Conservation (phyloP, 2,329 filamentous ascomycete species). For the Fusarium decemcellulare region DNA sequence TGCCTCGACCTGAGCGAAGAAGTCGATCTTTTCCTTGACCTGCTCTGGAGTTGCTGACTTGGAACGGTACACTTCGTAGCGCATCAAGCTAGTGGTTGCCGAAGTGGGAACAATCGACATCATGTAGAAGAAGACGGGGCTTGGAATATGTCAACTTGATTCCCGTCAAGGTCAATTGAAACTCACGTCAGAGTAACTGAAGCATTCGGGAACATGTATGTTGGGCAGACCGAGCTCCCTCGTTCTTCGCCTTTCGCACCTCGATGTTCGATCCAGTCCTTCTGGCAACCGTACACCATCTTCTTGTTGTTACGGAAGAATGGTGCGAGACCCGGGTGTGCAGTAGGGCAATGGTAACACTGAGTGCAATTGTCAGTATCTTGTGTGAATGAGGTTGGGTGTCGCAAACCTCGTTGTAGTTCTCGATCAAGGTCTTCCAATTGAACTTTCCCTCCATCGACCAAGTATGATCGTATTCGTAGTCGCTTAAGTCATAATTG, state of each 20-base stretch:
- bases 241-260: constrained; percentile 58
- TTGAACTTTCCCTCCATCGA: constrained; percentile 69
- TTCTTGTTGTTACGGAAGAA: constrained; percentile 47
- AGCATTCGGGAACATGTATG: constrained; percentile 64
- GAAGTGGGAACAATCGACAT: constrained; percentile 71
- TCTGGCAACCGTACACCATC: constrained; percentile 62
- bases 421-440: constrained; percentile 74
- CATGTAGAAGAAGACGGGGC: constrained; percentile 72
- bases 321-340: constrained; percentile 69
- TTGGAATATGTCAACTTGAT: constrained; percentile 36
- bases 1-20: constrained; percentile 73
- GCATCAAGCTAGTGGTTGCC: constrained; percentile 66
- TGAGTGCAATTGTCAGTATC: constrained; percentile 40
- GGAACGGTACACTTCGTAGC: constrained; percentile 74
- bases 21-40: constrained; percentile 67
- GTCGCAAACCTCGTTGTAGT: constrained; percentile 65
- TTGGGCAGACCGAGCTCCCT: constrained; percentile 58
- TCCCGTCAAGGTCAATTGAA: neutral
- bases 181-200: constrained; percentile 64
- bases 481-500: constrained; percentile 62
- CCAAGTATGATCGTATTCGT: constrained; percentile 69
- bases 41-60: constrained; percentile 69
- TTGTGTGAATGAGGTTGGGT: neutral
- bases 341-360: constrained; percentile 73
- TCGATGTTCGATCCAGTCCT: constrained; percentile 64